These are phyloP conservation scores for Purpureocillium takamizusanense DNA, from an alignment of 2,329 filamentous ascomycete genomes.

Conservation along the genomic window DNA sequence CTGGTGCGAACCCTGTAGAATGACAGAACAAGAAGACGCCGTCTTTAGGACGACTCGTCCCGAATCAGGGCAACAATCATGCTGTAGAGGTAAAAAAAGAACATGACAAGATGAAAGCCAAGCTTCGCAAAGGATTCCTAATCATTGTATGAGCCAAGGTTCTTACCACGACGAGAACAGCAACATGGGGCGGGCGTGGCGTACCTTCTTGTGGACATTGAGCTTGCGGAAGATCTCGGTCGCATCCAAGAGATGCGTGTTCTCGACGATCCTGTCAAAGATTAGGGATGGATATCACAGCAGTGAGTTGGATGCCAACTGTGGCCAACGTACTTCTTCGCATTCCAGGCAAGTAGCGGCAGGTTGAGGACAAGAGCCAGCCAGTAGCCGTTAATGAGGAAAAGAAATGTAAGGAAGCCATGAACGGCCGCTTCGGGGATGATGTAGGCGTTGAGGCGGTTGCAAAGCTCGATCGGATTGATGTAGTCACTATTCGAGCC, in stretches of 20 bases:
- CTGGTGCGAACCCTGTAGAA: too few species aligned
- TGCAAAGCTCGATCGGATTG: constrained; percentile 99
- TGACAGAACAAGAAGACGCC: too few species aligned
- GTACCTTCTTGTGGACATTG: constrained; percentile 96
- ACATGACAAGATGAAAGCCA: constrained; percentile 97
- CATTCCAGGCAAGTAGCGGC: constrained; percentile 85
- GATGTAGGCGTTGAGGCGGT: constrained; percentile 99
- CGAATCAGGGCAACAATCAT: constrained; percentile 96
- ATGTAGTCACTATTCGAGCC: constrained; percentile 81
- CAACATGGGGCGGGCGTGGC: too few species aligned
- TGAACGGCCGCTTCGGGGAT: constrained; percentile 97
- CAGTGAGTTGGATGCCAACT: too few species aligned
- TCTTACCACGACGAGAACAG: too few species aligned
- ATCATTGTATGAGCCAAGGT: constrained; percentile 13
- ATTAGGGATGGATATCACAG: background rate
- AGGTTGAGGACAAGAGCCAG: constrained; percentile 84
- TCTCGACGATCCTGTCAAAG: constrained; percentile 73
- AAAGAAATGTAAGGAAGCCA: constrained; percentile 88
- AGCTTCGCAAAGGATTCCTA: constrained; percentile 99
- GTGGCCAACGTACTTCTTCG: constrained; percentile 74
- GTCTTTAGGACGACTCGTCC: constrained; percentile 71
- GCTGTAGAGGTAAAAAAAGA: constrained; percentile 99
- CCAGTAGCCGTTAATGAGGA: constrained; percentile 99
- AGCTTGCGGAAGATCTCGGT: constrained; percentile 99
- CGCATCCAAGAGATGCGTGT: constrained; percentile 91